Evolutionary conservation across 176 grass and related monocot genomes (phyloP).

Genomic region (Oryza longistaminata): DNA sequence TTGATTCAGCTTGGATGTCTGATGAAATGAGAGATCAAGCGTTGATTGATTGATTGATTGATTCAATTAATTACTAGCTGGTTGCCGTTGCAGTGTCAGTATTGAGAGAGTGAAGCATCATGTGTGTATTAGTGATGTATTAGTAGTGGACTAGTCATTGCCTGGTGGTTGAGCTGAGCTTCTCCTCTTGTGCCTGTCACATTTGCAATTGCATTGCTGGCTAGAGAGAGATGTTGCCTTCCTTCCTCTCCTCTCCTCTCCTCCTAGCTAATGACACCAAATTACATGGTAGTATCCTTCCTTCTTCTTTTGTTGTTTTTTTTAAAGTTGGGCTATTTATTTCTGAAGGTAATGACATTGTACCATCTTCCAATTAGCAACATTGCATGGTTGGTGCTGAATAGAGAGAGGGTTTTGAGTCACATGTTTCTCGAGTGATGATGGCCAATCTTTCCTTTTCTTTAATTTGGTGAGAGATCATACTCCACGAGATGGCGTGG

Average conservation of each 20-base stretch:
- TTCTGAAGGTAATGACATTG: neutral
- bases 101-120: neutral
- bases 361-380: neutral
- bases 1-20: neutral
- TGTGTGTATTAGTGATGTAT: neutral
- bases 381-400: neutral
- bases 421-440: neutral
- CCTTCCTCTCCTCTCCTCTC: no score
- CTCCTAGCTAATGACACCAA: conserved; percentile 6
- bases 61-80: neutral
- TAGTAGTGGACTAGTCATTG: conserved; percentile 3
- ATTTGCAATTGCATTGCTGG: conserved; percentile 15
- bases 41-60: conserved; percentile 1
- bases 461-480: neutral
- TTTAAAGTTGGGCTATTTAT: neutral
- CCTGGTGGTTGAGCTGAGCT: conserved; percentile 26
- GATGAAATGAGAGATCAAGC: neutral
- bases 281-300: neutral
- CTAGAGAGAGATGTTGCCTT: neutral
- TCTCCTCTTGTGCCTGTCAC: conserved; percentile 5
- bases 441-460: neutral
- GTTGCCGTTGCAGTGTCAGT: neutral
- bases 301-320: neutral
- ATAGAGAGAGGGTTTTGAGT: neutral
- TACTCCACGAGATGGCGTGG: neutral